Percentiles rank a stretch among this genome's conserved stretches.
Conservation (phyloP, 2,329 filamentous ascomycete genomes). For the Boeremia lycopersici region DNA sequence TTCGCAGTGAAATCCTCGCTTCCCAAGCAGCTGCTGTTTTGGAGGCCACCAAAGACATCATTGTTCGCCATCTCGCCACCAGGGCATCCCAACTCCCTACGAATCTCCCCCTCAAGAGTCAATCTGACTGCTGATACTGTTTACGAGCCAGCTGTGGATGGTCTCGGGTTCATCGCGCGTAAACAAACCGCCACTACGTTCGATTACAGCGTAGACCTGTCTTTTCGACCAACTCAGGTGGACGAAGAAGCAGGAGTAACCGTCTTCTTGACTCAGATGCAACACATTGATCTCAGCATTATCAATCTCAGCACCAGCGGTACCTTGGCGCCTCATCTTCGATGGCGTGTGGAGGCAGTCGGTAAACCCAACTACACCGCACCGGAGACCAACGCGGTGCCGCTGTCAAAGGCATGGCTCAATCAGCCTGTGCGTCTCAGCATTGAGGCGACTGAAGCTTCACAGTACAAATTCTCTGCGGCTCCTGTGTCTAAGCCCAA, state of each 20-base stretch:
- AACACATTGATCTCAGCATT: slow-evolving; percentile 57
- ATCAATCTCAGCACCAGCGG: slow-evolving; percentile 13
- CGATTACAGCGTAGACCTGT: slow-evolving; percentile 56
- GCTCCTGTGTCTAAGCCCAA: background rate
- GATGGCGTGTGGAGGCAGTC: slow-evolving; percentile 47
- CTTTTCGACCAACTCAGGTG: slow-evolving; percentile 32
- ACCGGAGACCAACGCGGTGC: slow-evolving; percentile 46
- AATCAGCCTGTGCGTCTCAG: background rate
- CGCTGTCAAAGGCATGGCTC: background rate
- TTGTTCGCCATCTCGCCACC: slow-evolving; percentile 28
- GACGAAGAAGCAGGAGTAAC: slow-evolving; percentile 60
- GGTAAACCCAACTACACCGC: slow-evolving; percentile 34
- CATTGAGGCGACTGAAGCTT: background rate
- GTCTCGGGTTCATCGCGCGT: slow-evolving; percentile 58
- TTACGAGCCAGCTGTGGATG: slow-evolving; percentile 53
- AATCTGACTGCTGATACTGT: slow-evolving; percentile 60
- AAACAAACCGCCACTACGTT: slow-evolving; percentile 62
- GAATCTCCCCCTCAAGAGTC: slow-evolving; percentile 34
- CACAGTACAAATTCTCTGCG: background rate
- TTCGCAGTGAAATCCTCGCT: slow-evolving; percentile 53
- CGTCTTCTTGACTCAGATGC: slow-evolving; percentile 59
- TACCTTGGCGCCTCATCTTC: slow-evolving; percentile 50
- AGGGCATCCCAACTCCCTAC: slow-evolving; percentile 49
- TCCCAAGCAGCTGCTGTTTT: slow-evolving; percentile 60
- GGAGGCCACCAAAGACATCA: slow-evolving; percentile 57